These are phyloP conservation scores for Vararia minispora DNA, from an alignment of 768 basidiomycete genomes.

Conservation along the genomic window DNA sequence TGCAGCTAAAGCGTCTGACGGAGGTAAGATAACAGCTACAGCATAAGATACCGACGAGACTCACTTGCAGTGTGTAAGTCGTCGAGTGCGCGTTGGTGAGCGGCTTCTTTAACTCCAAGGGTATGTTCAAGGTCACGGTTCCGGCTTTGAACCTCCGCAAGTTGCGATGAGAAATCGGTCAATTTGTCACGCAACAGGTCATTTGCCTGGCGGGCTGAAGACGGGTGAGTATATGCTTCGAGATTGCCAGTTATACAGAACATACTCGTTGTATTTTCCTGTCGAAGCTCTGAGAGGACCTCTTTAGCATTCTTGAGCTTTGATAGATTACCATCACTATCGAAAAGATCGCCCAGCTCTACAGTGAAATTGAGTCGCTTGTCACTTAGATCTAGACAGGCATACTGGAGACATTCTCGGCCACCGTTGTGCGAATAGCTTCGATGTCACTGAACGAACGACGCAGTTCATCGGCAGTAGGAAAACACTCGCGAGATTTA, in stretches of 20 bases:
- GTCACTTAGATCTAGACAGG: background rate
- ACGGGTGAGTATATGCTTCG: background rate
- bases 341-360: slow-evolving; percentile 8
- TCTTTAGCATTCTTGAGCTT: slow-evolving; percentile 6
- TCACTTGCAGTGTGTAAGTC: slow-evolving; percentile 10
- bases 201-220: slow-evolving; percentile 12
- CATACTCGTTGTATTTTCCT: slow-evolving; percentile 8
- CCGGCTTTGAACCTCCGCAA: slow-evolving; percentile 9
- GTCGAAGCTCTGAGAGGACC: slow-evolving; percentile 8
- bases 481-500: slow-evolving; percentile 11
- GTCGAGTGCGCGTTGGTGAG: slow-evolving; percentile 4
- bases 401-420: slow-evolving; percentile 8
- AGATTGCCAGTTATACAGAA: too few species aligned
- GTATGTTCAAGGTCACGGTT: slow-evolving; percentile 3
- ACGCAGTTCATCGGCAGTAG: slow-evolving; percentile 10
- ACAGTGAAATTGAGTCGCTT: background rate
- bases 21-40: background rate
- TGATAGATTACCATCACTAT: slow-evolving; percentile 3
- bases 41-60: background rate
- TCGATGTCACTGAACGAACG: slow-evolving; percentile 8
- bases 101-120: slow-evolving; percentile 5
- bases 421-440: slow-evolving; percentile 6
- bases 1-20: slow-evolving; percentile 2
- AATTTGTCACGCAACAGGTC: slow-evolving; percentile 14
- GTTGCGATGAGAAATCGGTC: slow-evolving; percentile 13